Evolutionary conservation across 345 rosid genomes (phyloP).

Genomic region (Hibiscus syriacus): DNA sequence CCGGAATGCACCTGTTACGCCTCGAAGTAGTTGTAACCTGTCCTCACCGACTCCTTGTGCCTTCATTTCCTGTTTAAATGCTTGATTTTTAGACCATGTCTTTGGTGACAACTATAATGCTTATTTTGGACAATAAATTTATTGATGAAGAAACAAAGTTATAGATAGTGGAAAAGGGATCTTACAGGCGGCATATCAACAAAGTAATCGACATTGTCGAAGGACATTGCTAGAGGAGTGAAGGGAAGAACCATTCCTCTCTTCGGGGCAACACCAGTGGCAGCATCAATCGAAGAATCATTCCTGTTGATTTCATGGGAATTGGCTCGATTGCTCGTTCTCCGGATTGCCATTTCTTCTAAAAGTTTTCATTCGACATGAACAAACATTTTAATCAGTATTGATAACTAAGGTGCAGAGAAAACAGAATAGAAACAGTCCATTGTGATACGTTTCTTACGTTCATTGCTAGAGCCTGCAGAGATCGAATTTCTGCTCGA

Average conservation of each 20-base stretch:
- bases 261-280: conserved; percentile 23
- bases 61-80: conserved; percentile 64
- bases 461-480: conserved; percentile 16
- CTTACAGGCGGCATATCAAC: conserved; percentile 54
- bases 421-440: background rate
- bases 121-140: background rate
- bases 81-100: background rate
- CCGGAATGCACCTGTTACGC: conserved; percentile 77
- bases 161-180: background rate
- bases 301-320: background rate
- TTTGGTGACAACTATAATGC: background rate
- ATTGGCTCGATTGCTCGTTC: conserved; percentile 16
- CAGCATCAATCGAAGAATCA: background rate
- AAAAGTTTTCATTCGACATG: background rate
- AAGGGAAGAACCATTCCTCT: conserved; percentile 55
- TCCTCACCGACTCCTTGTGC: conserved; percentile 69
- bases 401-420: background rate
- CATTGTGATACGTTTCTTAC: background rate
- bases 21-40: conserved; percentile 63
- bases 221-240: conserved; percentile 54
- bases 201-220: conserved; percentile 35
- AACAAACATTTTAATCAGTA: background rate
- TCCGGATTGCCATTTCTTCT: conserved; percentile 12
- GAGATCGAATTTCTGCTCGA: conserved; percentile 24
- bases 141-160: background rate